phyloP scores from a whole-genome alignment of 2,329 filamentous ascomycete species.

The Passalora sequoiae region DNA sequence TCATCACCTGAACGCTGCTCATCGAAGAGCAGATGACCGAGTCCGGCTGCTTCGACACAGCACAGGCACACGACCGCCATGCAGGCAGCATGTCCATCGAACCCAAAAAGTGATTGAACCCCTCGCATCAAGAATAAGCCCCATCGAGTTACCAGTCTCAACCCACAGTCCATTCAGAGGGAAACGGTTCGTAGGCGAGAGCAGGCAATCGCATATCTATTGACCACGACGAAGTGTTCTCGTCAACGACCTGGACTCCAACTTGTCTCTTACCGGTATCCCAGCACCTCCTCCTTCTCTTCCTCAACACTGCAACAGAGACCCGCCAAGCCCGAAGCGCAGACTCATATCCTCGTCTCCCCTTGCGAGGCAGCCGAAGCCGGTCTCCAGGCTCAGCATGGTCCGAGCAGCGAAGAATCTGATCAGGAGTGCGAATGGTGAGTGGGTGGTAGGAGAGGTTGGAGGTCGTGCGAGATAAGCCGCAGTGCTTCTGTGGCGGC shows the following conservation, averaged over 20 bases:
- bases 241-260: slow-evolving; percentile 46
- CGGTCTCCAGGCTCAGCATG: slow-evolving; percentile 41
- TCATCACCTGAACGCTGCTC: slow-evolving; percentile 72
- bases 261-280: slow-evolving; percentile 34
- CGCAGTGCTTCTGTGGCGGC: slow-evolving; percentile 98
- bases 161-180: slow-evolving; percentile 26
- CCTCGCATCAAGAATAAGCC: slow-evolving; percentile 99
- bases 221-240: slow-evolving; percentile 80
- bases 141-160: slow-evolving; percentile 90
- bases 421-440: slow-evolving; percentile 48
- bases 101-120: slow-evolving; percentile 52
- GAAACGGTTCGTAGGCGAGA: slow-evolving; percentile 15
- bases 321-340: slow-evolving; percentile 41
- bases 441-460: slow-evolving; percentile 45
- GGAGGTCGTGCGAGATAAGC: slow-evolving; percentile 64
- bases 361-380: slow-evolving; percentile 35
- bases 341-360: slow-evolving; percentile 89
- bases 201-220: slow-evolving; percentile 97
- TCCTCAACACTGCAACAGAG: slow-evolving; percentile 32
- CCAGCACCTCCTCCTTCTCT: slow-evolving; percentile 34
- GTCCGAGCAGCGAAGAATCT: slow-evolving; percentile 34
- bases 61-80: slow-evolving; percentile 39
- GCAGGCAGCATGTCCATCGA: slow-evolving; percentile 34
- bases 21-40: slow-evolving; percentile 35
- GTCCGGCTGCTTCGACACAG: slow-evolving; percentile 67